Evolutionary conservation across 768 basidiomycete genomes (phyloP).

Genomic region (Mycena vitilis): DNA sequence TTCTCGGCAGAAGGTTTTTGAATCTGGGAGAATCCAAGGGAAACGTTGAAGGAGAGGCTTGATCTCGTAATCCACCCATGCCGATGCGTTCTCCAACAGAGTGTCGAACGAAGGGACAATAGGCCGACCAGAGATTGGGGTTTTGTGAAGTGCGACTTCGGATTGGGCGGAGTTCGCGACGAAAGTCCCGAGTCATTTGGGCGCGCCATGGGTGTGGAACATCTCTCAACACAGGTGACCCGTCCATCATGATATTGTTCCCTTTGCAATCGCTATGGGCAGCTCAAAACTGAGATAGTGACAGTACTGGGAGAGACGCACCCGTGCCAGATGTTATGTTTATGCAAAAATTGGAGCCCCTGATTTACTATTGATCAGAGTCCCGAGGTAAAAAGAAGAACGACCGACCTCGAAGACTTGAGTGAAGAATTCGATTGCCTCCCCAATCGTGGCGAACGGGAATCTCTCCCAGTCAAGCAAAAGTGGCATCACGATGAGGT

Average conservation of each 20-base stretch:
- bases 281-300: not conserved
- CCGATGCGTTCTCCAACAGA: constrained; percentile 29
- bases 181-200: not conserved
- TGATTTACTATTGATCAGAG: constrained; percentile 7
- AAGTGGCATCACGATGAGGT: constrained; percentile 45
- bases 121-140: not conserved
- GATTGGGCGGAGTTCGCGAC: not conserved
- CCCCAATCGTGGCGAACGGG: constrained; percentile 44
- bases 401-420: constrained; percentile 45
- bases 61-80: constrained; percentile 31
- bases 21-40: too few relatives aligned
- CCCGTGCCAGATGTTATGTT: constrained; percentile 37
- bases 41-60: constrained; percentile 24
- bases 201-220: not conserved
- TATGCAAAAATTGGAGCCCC: constrained; percentile 49
- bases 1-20: too few relatives aligned
- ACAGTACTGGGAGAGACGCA: not conserved
- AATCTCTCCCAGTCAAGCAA: constrained; percentile 33
- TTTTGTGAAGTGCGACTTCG: constrained; percentile 5
- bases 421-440: constrained; percentile 42
- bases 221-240: not conserved
- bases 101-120: constrained; percentile 31
- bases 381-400: not conserved
- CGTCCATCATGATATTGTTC: constrained; percentile 20
- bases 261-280: constrained; percentile 9